Evolutionary conservation across 345 rosid genomes (phyloP), one percentile per base, ranked within the genome.

Genomic region (Moringa oleifera): DNA sequence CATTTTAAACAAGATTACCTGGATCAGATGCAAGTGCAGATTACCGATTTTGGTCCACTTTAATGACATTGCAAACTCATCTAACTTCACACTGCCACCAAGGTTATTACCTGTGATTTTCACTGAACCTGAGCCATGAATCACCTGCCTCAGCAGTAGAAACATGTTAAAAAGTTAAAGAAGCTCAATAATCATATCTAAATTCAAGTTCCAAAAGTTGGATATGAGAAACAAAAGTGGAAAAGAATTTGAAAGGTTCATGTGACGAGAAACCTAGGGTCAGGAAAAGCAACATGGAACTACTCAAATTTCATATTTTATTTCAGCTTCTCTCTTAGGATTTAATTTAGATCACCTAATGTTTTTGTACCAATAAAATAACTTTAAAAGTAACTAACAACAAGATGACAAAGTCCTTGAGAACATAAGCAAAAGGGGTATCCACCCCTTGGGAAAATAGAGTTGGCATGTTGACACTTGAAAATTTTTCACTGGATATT

Each of bases 21-120:
- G 90, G 58, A 94, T 75, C 55, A 94, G 81, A 76, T 59, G 76
- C 68, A 94, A 53, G 41, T 73, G 95, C 52, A 94, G 90, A 75
- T 80, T 88, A 61, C 99, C 99, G 46, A 94, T 73, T 33, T 85
- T 63, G 81, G 97, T 90, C 99, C 99, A 94, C 52, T 86, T 81
- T 72, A 86, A 73, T 31, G 92, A 78, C 97, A 88, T 80, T 55
- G 90, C 67, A 61, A 94, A 88, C 72, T 77, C 92, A 51, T 79
- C 79, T 74, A 88, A 60, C 64, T 73, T 86, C 65, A 90, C 81
- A 15, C 85, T 85, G 58, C 99, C 95, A 51, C 81, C 91, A 65
- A 94, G 90, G 78, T 86, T 94, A 74, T 88, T 90, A 58, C 82
- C 89, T 45, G 75, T 63, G 51, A 94, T 78, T 68, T 69, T 81